Conservation (phyloP, 805 yeast species). For the Ogataea degrootiae region DNA sequence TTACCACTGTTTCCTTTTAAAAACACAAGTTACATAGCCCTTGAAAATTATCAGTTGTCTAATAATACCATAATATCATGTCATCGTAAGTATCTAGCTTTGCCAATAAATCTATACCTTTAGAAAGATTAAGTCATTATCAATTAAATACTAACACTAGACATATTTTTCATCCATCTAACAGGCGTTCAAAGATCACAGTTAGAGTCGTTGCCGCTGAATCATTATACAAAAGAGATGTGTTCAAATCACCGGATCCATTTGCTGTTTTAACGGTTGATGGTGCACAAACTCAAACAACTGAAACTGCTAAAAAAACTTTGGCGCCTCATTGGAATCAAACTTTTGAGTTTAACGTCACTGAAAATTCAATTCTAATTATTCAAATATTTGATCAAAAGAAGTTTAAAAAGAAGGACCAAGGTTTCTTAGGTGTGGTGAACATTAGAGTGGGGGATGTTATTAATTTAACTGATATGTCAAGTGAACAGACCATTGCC, state of each 20-base stretch:
- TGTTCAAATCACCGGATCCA: conserved; percentile 95
- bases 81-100: conserved; percentile 6
- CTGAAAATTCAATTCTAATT: conserved; percentile 79
- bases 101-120: too few relatives aligned
- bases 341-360: conserved; percentile 70
- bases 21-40: too few relatives aligned
- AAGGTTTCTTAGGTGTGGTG: conserved; percentile 95
- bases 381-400: conserved; percentile 96
- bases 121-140: too few relatives aligned
- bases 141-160: neutral
- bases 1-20: neutral
- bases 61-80: neutral
- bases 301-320: conserved; percentile 90
- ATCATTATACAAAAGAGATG: conserved; percentile 90
- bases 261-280: conserved; percentile 97
- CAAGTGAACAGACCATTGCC: conserved; percentile 80
- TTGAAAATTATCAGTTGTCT: too few relatives aligned
- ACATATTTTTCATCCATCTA: neutral
- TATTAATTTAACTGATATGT: conserved; percentile 51
- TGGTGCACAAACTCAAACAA: conserved; percentile 92
- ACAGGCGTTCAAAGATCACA: conserved; percentile 35
- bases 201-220: conserved; percentile 93
- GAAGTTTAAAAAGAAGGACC: conserved; percentile 96
- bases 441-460: conserved; percentile 88
- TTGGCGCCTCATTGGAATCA: conserved; percentile 98